phyloP scores from a whole-genome alignment of 2,329 filamentous ascomycete species.

The Fonsecaea monophora region DNA sequence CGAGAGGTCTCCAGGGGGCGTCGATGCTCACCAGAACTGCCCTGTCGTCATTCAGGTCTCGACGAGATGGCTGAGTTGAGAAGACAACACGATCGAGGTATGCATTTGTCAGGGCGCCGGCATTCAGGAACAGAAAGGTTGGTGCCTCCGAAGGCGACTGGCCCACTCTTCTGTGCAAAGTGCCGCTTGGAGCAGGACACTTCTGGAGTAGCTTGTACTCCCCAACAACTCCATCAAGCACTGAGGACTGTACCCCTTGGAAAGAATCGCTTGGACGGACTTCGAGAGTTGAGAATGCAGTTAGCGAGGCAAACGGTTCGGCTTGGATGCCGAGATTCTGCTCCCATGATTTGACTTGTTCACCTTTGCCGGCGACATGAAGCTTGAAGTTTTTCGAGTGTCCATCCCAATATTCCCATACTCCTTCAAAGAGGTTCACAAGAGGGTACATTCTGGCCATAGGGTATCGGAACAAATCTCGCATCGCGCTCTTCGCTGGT shows the following conservation, averaged over 20 bases:
- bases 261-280: neutral
- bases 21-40: constrained; percentile 55
- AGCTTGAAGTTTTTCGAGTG: constrained; percentile 41
- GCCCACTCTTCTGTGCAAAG: constrained; percentile 24
- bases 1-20: constrained; percentile 24
- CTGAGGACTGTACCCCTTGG: neutral
- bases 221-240: constrained; percentile 16
- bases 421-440: constrained; percentile 45
- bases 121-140: constrained; percentile 66
- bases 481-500: constrained; percentile 49
- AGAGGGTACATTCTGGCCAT: constrained; percentile 57
- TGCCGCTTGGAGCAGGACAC: constrained; percentile 32
- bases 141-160: constrained; percentile 28
- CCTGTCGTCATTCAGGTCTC: constrained; percentile 57
- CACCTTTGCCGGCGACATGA: constrained; percentile 47
- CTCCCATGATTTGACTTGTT: constrained; percentile 48
- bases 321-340: constrained; percentile 50
- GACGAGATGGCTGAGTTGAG: constrained; percentile 47
- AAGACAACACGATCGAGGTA: constrained; percentile 64
- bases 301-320: constrained; percentile 46
- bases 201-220: constrained; percentile 25
- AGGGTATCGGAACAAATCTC: constrained; percentile 54
- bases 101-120: constrained; percentile 55
- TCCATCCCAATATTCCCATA: constrained; percentile 56
- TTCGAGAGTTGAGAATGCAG: constrained; percentile 41